Base-by-base conservation (phyloP, 495 filamentous ascomycete genomes). In the Daldinia concentrica region DNA sequence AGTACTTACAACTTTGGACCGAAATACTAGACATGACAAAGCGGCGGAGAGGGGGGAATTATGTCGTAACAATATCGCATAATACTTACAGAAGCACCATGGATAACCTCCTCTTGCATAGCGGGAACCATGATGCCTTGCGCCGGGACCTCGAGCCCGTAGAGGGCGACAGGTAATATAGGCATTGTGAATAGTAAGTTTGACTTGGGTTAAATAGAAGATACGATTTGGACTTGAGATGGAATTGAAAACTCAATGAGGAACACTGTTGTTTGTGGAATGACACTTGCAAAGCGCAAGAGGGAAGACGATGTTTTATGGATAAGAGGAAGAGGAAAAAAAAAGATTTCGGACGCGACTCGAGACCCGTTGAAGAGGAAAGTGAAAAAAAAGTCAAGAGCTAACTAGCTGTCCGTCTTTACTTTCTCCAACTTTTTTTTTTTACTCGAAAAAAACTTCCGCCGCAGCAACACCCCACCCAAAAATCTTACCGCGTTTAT, bases 101-200 rank as follows among this genome's bases (percentile, higher is more conserved):
- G 76, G 14, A 76, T 32, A 52, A 36, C 57, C 9, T 76, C 76
- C 24, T 78, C 76, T 50, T 69, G 71, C 68, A 74, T 74, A 19
- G 91, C 92, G 69, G 92, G 90, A 61, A 96, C 85, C 78, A 94
- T 79, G 69, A 90, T 81, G 77, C 91, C 92, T 55, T 90, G 91
- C 65, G 92, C 83, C 68, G 93, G 92, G 79, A 98, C 91, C 81
- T 92, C 88, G 51, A 98, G 89, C 79, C 93, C 93, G 79, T 93
- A 98, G 79, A 98, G 86, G 78, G 91, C 92, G 74, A 96, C 89
- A 74, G 93, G 92, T 71, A 91, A 81, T 71, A 90, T 74, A 52
- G 71, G 57, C 78, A 79, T 79, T 29, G 37, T 63, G 58, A 65
- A 65, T 62, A 17, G 12, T 65, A 60, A 66, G 51, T n/a, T 52